A percentile compares a stretch with the other conserved stretches of the same genome.
Conservation (phyloP, 2,329 filamentous ascomycete genomes). For the Colletotrichum nymphaeae region DNA sequence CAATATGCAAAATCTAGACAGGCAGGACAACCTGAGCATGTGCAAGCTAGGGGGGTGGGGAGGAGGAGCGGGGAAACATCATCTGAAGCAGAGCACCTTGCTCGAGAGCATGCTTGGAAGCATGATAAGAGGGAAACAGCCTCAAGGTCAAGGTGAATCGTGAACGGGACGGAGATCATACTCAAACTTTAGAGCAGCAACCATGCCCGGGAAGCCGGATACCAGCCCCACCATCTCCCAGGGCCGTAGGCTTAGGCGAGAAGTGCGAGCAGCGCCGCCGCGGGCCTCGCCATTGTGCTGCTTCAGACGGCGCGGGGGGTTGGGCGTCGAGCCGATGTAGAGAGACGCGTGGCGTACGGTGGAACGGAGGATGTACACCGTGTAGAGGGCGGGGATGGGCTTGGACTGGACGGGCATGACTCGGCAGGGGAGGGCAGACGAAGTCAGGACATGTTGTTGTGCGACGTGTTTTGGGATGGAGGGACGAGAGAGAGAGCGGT, state of each 20-base stretch:
- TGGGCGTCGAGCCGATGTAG: slow-evolving; percentile 93
- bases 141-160: not conserved
- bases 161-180: slow-evolving; percentile 49
- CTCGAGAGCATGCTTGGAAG: not conserved
- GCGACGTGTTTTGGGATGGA: slow-evolving; percentile 22
- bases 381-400: slow-evolving; percentile 88
- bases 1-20: not conserved
- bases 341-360: slow-evolving; percentile 76
- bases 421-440: slow-evolving; percentile 30
- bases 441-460: slow-evolving; percentile 35
- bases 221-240: slow-evolving; percentile 94
- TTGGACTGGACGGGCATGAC: slow-evolving; percentile 57
- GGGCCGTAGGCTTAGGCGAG: slow-evolving; percentile 74
- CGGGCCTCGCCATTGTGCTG: slow-evolving; percentile 91
- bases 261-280: slow-evolving; percentile 85
- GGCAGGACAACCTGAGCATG: not conserved
- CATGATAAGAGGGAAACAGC: not conserved
- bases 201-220: slow-evolving; percentile 87
- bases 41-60: slow-evolving; percentile 20
- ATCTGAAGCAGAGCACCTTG: slow-evolving; percentile 15
- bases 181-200: slow-evolving; percentile 95
- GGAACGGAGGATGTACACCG: slow-evolving; percentile 91
- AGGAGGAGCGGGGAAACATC: slow-evolving; percentile 7
- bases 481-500: not conserved
- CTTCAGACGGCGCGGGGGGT: slow-evolving; percentile 84